These are phyloP conservation scores for Candida awuae DNA, from an alignment of 805 yeast species.

Conservation along the genomic window DNA sequence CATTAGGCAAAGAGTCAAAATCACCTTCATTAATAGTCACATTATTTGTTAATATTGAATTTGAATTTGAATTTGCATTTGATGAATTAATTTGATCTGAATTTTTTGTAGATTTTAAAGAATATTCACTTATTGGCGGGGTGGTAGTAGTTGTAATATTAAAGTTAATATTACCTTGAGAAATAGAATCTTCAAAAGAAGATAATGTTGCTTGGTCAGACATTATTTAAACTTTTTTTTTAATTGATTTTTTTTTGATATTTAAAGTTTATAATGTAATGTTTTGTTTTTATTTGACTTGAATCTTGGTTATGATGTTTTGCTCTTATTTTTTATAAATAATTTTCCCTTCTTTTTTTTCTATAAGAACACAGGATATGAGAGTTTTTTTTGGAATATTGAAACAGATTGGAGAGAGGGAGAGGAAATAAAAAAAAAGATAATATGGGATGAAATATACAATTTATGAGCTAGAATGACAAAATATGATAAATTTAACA, in stretches of 20 bases:
- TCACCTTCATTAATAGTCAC: conserved; percentile 11
- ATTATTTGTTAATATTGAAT: background rate
- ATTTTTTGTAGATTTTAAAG: conserved; percentile 10
- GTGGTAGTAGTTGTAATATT: conserved; percentile 26
- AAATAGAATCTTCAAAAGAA: conserved; percentile 25
- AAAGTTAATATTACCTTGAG: conserved; percentile 16
- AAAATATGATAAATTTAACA: too few relatives aligned
- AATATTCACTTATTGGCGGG: conserved; percentile 25
- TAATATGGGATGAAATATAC: too few relatives aligned
- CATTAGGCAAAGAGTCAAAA: conserved; percentile 39
- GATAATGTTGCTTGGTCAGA: conserved; percentile 31
- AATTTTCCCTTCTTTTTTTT: too few relatives aligned
- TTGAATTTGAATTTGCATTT: conserved; percentile 4
- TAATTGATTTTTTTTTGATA: background rate
- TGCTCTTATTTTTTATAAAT: too few relatives aligned
- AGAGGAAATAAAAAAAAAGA: too few relatives aligned
- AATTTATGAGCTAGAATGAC: too few relatives aligned
- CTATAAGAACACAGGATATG: too few relatives aligned
- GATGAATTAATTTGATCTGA: conserved; percentile 10
- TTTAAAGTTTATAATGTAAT: too few relatives aligned
- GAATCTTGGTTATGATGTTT: too few relatives aligned
- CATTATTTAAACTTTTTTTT: conserved; percentile 13
- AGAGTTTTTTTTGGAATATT: too few relatives aligned
- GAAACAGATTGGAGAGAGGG: too few relatives aligned
- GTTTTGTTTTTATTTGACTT: too few relatives aligned